A percentile compares a stretch with the other conserved stretches of the same genome.
Evolutionary conservation across 2,329 filamentous ascomycete species (phyloP).

Genomic region (Microcera coccophila): DNA sequence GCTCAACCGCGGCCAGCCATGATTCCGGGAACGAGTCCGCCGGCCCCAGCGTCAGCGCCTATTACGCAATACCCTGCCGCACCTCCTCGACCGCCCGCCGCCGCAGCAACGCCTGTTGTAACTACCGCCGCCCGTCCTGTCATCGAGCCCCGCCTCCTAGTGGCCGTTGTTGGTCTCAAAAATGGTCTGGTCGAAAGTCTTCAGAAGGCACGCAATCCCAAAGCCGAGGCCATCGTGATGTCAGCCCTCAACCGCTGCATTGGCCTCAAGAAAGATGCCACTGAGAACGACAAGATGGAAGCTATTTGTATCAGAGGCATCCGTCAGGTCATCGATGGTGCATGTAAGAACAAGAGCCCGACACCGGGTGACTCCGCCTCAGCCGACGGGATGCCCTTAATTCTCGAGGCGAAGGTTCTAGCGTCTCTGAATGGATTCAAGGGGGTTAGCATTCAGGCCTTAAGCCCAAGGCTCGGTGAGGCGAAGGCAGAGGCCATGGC

Average conservation of each 20-base stretch:
- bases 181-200: constrained; percentile 46
- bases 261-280: constrained; percentile 43
- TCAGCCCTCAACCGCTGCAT: constrained; percentile 51
- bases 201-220: constrained; percentile 39
- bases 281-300: constrained; percentile 46
- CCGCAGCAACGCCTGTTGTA: constrained; percentile 9
- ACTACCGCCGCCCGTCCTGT: constrained; percentile 29
- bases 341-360: constrained; percentile 35
- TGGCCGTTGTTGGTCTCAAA: constrained; percentile 44
- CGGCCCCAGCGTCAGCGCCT: constrained; percentile 15
- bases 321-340: constrained; percentile 42
- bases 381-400: constrained; percentile 22
- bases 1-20: constrained; percentile 16
- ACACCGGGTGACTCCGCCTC: constrained; percentile 29
- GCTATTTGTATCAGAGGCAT: constrained; percentile 44
- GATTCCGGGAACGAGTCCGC: constrained; percentile 11
- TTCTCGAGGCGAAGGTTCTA: constrained; percentile 41
- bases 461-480: constrained; percentile 39
- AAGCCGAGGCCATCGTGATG: constrained; percentile 48
- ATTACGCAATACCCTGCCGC: constrained; percentile 11
- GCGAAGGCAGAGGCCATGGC: constrained; percentile 44
- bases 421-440: constrained; percentile 44
- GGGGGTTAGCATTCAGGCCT: constrained; percentile 40
- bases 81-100: constrained; percentile 1
- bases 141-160: constrained; percentile 43